Base-by-base conservation (phyloP, 306 rosid species). In the Albizia julibrissin region DNA sequence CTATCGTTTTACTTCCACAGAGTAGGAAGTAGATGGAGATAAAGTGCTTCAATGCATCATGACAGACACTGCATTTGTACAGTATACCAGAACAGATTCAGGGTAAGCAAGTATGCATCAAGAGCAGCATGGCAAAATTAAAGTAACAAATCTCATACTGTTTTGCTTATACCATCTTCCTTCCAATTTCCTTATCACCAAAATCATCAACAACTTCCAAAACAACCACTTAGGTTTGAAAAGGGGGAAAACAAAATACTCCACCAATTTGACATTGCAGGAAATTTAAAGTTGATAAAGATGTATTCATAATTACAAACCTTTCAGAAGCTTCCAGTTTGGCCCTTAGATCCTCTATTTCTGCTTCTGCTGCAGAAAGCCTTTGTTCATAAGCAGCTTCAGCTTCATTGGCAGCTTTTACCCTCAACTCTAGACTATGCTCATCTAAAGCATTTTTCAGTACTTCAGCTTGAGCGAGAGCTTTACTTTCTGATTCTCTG, bases 371-470 rank as follows among this genome's bases (percentile, higher is more conserved):
- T 3, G 91, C 89, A 78, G 87, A 81, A 77, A 95, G 99, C 91
- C 98, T 86, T 86, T 91, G 92, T 77, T 92, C 92, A 89, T 93
- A 93, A 69, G 98, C 99, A 86, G 94, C 92, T 88, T 92, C 99
- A 81, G 97, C 94, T 91, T 95, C 99, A 79, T 89, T 86, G 68
- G 99, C 99, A 84, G 99, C 99, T 92, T 86, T 91, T 78, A 95
- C 98, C 83, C 99, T 88, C 83, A 95, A 85, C 85, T 93, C 98
- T 56, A 95, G 85, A 81, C 98, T 85, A 88, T 95, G 99, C 75
- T 95, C 99, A 61, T 93, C 98, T 80, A 93, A 89, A 78, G 99
- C 98, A 85, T 86, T 93, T 90, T 87, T 88, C 83, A 92, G 85
- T 68, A 88, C 82, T 72, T 87, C 92, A 72, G 94, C 96, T 83